Percentiles rank a stretch among this genome's conserved stretches.
phyloP scores from a whole-genome alignment of 805 yeast genomes.

The Yamadazyma takamatsuzukensis region DNA sequence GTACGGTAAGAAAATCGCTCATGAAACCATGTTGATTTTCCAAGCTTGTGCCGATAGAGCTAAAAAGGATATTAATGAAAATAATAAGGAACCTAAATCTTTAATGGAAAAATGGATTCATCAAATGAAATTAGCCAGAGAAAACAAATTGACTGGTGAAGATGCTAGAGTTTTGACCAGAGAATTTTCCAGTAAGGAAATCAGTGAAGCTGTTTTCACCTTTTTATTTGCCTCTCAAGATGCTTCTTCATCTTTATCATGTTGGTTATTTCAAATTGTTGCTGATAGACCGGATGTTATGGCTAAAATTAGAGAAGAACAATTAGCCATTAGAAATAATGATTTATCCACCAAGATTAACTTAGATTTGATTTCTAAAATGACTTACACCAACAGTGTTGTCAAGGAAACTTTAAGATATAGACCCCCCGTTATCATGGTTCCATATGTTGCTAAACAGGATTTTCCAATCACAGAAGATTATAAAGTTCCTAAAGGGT shows the following conservation, averaged over 20 bases:
- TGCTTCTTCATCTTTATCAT: slow-evolving; percentile 94
- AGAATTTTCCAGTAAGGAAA: slow-evolving; percentile 85
- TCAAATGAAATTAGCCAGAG: slow-evolving; percentile 73
- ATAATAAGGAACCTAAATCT: slow-evolving; percentile 78
- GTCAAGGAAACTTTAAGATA: slow-evolving; percentile 90
- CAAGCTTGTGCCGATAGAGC: slow-evolving; percentile 86
- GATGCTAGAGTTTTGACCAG: slow-evolving; percentile 64
- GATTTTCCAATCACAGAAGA: slow-evolving; percentile 76
- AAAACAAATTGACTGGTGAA: slow-evolving; percentile 44
- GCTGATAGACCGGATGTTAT: slow-evolving; percentile 94
- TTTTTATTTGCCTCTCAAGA: slow-evolving; percentile 97
- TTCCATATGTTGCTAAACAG: slow-evolving; percentile 90
- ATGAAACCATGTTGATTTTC: slow-evolving; percentile 88
- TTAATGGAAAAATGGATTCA: slow-evolving; percentile 95
- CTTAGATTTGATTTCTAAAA: slow-evolving; percentile 73
- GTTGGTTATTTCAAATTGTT: slow-evolving; percentile 96
- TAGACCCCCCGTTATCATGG: slow-evolving; percentile 98
- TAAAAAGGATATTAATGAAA: slow-evolving; percentile 65
- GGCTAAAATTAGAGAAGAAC: slow-evolving; percentile 87
- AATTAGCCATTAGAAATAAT: slow-evolving; percentile 73
- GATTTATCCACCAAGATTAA: slow-evolving; percentile 62
- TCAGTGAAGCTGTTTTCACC: slow-evolving; percentile 94
- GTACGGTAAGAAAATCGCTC: slow-evolving; percentile 94
- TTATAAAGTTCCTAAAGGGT: slow-evolving; percentile 93
- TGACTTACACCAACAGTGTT: slow-evolving; percentile 86